Conservation (phyloP, 345 rosid genomes). For the Salix caprea region DNA sequence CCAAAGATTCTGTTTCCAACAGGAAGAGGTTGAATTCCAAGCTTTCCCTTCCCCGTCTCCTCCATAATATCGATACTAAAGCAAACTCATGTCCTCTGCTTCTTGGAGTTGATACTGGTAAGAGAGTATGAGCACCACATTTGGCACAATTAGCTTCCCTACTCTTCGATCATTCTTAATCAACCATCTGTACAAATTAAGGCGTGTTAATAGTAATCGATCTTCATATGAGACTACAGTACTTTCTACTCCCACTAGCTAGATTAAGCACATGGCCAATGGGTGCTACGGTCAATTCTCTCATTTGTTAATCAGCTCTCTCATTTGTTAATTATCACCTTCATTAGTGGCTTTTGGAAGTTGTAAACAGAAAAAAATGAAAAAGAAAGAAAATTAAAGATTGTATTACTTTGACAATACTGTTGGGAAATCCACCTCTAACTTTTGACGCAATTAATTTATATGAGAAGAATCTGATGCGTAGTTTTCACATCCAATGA, state of each 20-base stretch:
- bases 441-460: background rate
- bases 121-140: background rate
- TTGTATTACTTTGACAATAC: background rate
- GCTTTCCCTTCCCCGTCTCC: background rate
- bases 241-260: background rate
- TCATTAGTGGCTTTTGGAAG: background rate
- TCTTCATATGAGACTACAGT: too few species aligned
- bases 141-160: background rate
- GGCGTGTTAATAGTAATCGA: background rate
- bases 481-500: background rate
- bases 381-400: background rate
- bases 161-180: background rate
- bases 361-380: background rate
- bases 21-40: background rate
- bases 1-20: background rate
- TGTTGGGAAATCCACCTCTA: constrained; percentile 6
- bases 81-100: background rate
- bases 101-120: background rate
- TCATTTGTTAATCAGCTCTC: background rate
- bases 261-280: background rate
- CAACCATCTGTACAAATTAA: background rate
- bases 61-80: background rate
- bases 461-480: background rate
- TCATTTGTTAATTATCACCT: background rate
- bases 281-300: background rate